Conservation (phyloP, 371 early-diverging fungal genomes). For the Smittium culicis region DNA sequence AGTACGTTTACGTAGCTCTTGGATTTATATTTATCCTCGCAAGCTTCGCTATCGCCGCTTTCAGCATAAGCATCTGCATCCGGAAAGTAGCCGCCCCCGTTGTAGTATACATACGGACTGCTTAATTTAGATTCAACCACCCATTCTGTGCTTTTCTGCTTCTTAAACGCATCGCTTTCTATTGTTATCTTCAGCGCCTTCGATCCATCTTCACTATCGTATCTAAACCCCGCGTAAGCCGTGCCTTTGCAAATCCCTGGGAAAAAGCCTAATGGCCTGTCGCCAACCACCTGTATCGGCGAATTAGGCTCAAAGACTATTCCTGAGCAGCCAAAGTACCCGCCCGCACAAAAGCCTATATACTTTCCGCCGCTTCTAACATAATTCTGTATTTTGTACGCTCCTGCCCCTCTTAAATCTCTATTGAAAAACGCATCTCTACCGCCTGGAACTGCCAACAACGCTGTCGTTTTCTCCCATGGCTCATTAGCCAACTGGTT, state of each 20-base stretch:
- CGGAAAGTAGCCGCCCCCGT: constrained; percentile 66
- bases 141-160: constrained; percentile 9
- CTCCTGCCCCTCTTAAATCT: constrained; percentile 44
- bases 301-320: constrained; percentile 67
- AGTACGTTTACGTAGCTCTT: constrained; percentile 32
- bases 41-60: background rate
- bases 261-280: constrained; percentile 57
- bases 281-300: constrained; percentile 50
- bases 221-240: constrained; percentile 60
- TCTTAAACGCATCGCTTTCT: constrained; percentile 18
- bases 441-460: constrained; percentile 84
- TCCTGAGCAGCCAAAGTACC: constrained; percentile 55
- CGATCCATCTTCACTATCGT: constrained; percentile 63
- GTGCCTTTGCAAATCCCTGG: constrained; percentile 58
- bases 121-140: constrained; percentile 12
- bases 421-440: constrained; percentile 66
- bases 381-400: constrained; percentile 48
- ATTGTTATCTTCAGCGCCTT: constrained; percentile 37
- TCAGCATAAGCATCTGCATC: constrained; percentile 26
- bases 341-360: constrained; percentile 88
- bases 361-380: constrained; percentile 73
- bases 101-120: constrained; percentile 41
- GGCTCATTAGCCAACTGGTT: constrained; percentile 53
- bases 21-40: background rate
- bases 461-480: constrained; percentile 67